phyloP scores from a whole-genome alignment of 306 rosid species.

The Adenanthera pavonina region DNA sequence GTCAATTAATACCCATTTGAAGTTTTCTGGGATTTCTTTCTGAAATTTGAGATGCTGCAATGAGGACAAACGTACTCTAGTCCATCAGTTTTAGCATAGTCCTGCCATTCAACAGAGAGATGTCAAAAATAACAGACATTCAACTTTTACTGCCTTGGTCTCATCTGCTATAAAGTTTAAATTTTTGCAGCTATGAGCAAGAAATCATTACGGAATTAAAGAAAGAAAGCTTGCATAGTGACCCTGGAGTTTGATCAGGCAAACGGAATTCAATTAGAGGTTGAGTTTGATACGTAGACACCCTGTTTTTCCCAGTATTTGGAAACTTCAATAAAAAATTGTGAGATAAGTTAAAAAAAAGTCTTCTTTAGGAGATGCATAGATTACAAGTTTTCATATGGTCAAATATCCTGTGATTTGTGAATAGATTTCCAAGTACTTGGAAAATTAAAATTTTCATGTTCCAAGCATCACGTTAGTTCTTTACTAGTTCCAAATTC shows the following conservation, averaged over 20 bases:
- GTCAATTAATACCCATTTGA: conserved; percentile 64
- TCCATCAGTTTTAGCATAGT: conserved; percentile 97
- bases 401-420: neutral
- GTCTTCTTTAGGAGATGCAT: neutral
- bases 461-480: neutral
- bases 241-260: neutral
- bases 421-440: neutral
- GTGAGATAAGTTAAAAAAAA: neutral
- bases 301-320: neutral
- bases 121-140: conserved; percentile 1
- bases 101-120: conserved; percentile 53
- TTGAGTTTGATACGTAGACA: no score
- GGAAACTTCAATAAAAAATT: neutral
- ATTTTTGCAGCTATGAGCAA: conserved; percentile 1
- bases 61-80: conserved; percentile 95
- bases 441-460: neutral
- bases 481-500: neutral
- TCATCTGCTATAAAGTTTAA: neutral
- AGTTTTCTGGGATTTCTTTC: conserved; percentile 81
- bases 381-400: neutral
- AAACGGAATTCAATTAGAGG: neutral
- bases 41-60: conserved; percentile 80
- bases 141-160: neutral
- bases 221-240: neutral
- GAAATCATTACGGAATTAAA: conserved; percentile 2